A percentile compares a stretch with the other conserved stretches of the same genome.
Evolutionary conservation across 2,329 filamentous ascomycete species (phyloP).

Genomic region (Pyricularia sp.): DNA sequence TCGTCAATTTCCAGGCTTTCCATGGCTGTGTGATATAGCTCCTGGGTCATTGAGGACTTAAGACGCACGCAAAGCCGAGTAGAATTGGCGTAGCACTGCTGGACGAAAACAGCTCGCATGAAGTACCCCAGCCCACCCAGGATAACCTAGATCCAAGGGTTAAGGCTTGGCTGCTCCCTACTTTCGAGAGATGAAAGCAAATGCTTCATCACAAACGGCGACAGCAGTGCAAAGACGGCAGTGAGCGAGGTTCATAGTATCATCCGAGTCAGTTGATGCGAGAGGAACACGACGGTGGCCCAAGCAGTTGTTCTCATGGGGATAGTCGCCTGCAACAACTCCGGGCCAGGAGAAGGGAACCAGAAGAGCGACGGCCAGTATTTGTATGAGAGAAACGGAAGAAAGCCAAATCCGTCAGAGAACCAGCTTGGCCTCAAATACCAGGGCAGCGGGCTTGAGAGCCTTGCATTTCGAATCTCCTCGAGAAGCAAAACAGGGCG

Average conservation of each 20-base stretch:
- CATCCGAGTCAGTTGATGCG: conserved; percentile 34
- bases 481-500: conserved; percentile 38
- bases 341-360: not conserved
- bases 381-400: not conserved
- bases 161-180: conserved; percentile 32
- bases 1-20: conserved; percentile 47
- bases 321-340: not conserved
- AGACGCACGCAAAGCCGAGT: conserved; percentile 47
- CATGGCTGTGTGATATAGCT: conserved; percentile 46
- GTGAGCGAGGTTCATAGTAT: conserved; percentile 25
- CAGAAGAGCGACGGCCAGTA: not conserved
- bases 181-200: conserved; percentile 40
- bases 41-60: conserved; percentile 47
- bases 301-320: conserved; percentile 27
- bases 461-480: conserved; percentile 32
- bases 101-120: conserved; percentile 37
- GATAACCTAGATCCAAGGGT: conserved; percentile 32
- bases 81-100: conserved; percentile 48
- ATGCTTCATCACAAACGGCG: conserved; percentile 44
- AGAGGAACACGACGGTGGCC: conserved; percentile 34
- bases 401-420: not conserved
- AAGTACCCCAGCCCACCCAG: conserved; percentile 43
- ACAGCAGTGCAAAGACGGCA: conserved; percentile 36
- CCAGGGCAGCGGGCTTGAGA: conserved; percentile 18
- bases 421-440: not conserved